Evolutionary conservation across 345 rosid genomes (phyloP), one percentile per base, ranked within the genome.

Genomic region (Diplotaxis tenuifolia): DNA sequence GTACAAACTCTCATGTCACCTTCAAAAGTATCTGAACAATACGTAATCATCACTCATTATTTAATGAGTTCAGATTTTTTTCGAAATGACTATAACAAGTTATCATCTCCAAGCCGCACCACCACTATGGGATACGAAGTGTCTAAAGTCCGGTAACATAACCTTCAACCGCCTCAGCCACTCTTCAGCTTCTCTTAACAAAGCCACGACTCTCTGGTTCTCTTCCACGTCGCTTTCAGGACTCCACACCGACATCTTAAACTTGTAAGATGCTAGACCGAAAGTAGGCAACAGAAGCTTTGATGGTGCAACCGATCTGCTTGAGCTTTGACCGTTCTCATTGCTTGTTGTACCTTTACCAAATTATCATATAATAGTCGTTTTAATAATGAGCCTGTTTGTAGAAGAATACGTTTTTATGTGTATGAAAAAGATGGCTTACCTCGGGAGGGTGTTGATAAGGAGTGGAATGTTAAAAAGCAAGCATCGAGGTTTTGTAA

Each of bases 91-190:
- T 40, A 10, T 40, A 10, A 28, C 18, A 65, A 65, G 19, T 32
- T 5, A 54, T 69, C 75, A 75, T 65, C 65, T 72, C 77, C 72
- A 45, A 0, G 47, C 12, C 20, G 22, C 29, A 22, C 81, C 45
- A 22, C 81, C 52, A 55, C 74, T 82, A 75, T 86, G 88, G 6
- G 91, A 75, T n/a, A 76, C 42, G 53, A 93, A 93, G 84, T 88
- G 92, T 34, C 65, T 75, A 76, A 81, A 93, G 72, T 90, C 97
- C 3, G 96, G 98, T 74, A 86, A 90, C 57, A 73, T 79, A 18
- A 90, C 98, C 74, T 83, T 82, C 81, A 87, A 71, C 62, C 23
- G 80, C 79, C 78, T 83, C n/a, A 93, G 93, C 98, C 93, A 89
- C 55, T 83, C 84, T 62, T 89, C 96, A 16, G 98, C 97, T 23